Evolutionary conservation across 495 filamentous ascomycete genomes (phyloP).

Genomic region (Chaetomium fimeti): DNA sequence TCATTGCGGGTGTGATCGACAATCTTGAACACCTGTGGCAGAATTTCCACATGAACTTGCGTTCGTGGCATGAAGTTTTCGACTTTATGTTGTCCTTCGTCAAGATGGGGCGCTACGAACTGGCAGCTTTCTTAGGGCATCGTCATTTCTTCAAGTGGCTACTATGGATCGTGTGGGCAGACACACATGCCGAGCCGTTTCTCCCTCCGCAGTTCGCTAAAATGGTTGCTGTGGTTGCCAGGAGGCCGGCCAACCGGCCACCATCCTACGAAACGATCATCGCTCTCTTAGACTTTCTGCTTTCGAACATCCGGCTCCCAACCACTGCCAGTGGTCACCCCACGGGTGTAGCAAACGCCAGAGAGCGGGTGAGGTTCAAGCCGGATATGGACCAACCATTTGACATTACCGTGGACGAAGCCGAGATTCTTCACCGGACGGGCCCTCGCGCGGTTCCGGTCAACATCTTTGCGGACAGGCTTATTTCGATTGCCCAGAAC

Average conservation of each 20-base stretch:
- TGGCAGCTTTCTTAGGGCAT: constrained; percentile 53
- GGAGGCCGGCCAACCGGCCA: constrained; percentile 51
- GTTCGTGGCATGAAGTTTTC: constrained; percentile 82
- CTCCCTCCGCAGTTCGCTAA: constrained; percentile 43
- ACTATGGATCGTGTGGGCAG: constrained; percentile 62
- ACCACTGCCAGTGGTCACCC: constrained; percentile 12
- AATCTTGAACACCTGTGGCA: constrained; percentile 57
- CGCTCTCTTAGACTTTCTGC: constrained; percentile 52
- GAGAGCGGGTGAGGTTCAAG: constrained; percentile 30
- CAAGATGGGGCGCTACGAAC: constrained; percentile 54
- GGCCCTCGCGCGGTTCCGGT: constrained; percentile 34
- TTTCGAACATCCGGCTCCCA: constrained; percentile 44
- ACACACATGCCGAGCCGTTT: constrained; percentile 43
- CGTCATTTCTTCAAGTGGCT: constrained; percentile 54
- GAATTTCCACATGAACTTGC: constrained; percentile 53
- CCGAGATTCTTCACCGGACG: constrained; percentile 45
- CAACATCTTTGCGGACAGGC: constrained; percentile 52
- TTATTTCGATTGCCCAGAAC: constrained; percentile 53
- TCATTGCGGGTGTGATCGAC: constrained; percentile 38
- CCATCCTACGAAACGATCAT: constrained; percentile 55
- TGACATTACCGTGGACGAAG: constrained; percentile 42
- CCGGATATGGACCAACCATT: constrained; percentile 31
- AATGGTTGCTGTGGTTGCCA: constrained; percentile 46
- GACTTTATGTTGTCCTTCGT: constrained; percentile 62
- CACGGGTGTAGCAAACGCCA: constrained; percentile 2